phyloP scores from a whole-genome alignment of 805 yeast genomes.

The Sugiyamaella smithiae region DNA sequence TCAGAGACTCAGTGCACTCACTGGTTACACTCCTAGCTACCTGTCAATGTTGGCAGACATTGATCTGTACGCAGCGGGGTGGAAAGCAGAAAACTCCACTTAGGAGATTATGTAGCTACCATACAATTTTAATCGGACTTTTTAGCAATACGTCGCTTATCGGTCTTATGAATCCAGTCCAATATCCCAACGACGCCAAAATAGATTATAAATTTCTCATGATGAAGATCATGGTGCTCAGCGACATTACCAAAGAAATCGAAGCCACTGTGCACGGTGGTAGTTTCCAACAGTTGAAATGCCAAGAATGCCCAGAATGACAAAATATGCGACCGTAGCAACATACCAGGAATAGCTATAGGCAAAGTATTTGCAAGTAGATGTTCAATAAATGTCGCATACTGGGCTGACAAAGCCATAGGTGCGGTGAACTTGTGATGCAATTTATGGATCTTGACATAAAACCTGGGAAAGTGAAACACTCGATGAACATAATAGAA shows the following conservation, averaged over 20 bases:
- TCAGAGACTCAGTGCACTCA: not conserved
- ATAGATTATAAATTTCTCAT: slow-evolving; percentile 22
- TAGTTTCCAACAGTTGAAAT: slow-evolving; percentile 18
- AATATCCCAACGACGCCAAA: slow-evolving; percentile 22
- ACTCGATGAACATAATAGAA: slow-evolving; percentile 21
- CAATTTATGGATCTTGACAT: slow-evolving; percentile 18
- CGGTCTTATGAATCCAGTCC: slow-evolving; percentile 23
- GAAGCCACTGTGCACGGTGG: slow-evolving; percentile 22
- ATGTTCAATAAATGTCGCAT: slow-evolving; percentile 19
- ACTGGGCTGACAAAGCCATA: slow-evolving; percentile 19
- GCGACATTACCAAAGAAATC: slow-evolving; percentile 21
- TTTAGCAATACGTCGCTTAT: slow-evolving; percentile 1
- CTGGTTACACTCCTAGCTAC: slow-evolving; percentile 7
- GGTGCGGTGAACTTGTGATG: slow-evolving; percentile 24
- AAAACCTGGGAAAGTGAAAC: slow-evolving; percentile 13
- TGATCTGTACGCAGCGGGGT: slow-evolving; percentile 10
- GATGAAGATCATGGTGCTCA: slow-evolving; percentile 22
- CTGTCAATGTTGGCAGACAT: slow-evolving; percentile 7
- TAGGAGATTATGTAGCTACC: too few species aligned
- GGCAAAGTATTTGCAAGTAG: slow-evolving; percentile 19
- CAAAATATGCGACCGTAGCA: slow-evolving; percentile 17
- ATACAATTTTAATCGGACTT: too few species aligned
- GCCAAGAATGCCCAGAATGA: slow-evolving; percentile 20
- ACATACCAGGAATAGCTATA: slow-evolving; percentile 17
- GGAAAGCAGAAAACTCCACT: slow-evolving; percentile 2